Conservation (phyloP, 2,329 filamentous ascomycete genomes). For the Trichoderma atroviride region DNA sequence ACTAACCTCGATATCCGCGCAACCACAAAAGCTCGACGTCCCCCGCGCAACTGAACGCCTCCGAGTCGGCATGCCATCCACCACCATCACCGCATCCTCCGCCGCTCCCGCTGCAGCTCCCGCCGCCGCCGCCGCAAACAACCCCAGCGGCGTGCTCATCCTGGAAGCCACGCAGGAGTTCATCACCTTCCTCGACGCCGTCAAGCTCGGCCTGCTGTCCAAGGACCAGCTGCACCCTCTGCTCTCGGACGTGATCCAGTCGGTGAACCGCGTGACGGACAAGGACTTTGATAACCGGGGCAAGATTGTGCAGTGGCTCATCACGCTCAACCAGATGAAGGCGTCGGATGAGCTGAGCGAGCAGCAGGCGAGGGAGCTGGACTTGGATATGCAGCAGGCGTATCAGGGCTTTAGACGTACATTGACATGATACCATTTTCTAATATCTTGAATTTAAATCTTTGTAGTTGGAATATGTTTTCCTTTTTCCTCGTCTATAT, state of each 20-base stretch:
- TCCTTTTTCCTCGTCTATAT: not conserved
- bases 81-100: conserved; percentile 63
- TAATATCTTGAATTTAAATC: not conserved
- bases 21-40: conserved; percentile 74
- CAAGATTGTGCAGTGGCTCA: conserved; percentile 98
- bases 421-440: conserved; percentile 52
- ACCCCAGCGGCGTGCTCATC: conserved; percentile 68
- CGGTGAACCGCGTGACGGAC: conserved; percentile 95
- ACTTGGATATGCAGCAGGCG: conserved; percentile 90
- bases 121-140: conserved; percentile 47
- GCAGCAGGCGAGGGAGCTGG: conserved; percentile 83
- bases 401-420: conserved; percentile 92
- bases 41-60: conserved; percentile 91
- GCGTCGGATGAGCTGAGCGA: conserved; percentile 88
- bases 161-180: conserved; percentile 95
- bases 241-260: conserved; percentile 92
- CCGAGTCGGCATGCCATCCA: conserved; percentile 89
- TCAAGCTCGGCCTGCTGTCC: conserved; percentile 87
- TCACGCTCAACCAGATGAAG: conserved; percentile 96
- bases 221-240: conserved; percentile 97
- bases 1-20: not conserved
- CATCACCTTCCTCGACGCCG: conserved; percentile 94
- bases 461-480: not conserved
- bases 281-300: conserved; percentile 91
- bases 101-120: conserved; percentile 49